A percentile compares a stretch with the other conserved stretches of the same genome.
Conservation (phyloP, 306 rosid genomes). For the Ammopiptanthus mongolicus region DNA sequence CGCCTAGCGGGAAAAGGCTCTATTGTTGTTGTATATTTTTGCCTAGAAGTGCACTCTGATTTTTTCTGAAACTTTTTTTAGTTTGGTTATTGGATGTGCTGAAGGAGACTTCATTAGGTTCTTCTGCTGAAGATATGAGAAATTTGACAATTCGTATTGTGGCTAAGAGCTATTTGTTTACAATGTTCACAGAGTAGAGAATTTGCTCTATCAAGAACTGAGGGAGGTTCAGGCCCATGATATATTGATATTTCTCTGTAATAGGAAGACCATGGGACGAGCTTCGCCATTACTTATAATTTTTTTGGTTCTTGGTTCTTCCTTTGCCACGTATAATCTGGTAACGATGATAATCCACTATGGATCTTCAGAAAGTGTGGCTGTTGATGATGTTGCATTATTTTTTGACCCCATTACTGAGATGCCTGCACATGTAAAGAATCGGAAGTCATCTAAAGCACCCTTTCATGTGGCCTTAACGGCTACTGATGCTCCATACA, state of each 20-base stretch:
- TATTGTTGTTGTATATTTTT: too few relatives aligned
- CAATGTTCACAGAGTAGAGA: constrained; percentile 22
- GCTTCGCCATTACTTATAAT: constrained; percentile 60
- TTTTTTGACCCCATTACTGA: constrained; percentile 61
- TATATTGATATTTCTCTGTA: constrained; percentile 29
- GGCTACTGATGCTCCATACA: constrained; percentile 84
- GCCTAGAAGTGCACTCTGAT: not conserved
- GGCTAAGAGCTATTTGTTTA: constrained; percentile 17
- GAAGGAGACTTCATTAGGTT: constrained; percentile 10
- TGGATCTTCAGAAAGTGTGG: constrained; percentile 41
- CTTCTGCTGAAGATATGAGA: constrained; percentile 21
- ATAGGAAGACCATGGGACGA: constrained; percentile 61
- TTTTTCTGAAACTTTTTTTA: not conserved
- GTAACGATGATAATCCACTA: constrained; percentile 55
- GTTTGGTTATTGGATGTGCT: constrained; percentile 13
- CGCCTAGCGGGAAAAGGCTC: too few relatives aligned
- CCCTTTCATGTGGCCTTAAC: constrained; percentile 88
- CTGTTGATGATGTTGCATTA: constrained; percentile 22
- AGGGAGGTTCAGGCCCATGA: constrained; percentile 28
- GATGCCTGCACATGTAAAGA: constrained; percentile 68
- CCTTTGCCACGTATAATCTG: constrained; percentile 74
- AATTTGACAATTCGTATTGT: not conserved
- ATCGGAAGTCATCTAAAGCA: constrained; percentile 38
- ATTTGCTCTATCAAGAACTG: constrained; percentile 26
- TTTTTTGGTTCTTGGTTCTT: constrained; percentile 71